Evolutionary conservation across 495 filamentous ascomycete genomes (phyloP), one percentile per base, ranked within the genome.

Genomic region (Neurospora terricola): DNA sequence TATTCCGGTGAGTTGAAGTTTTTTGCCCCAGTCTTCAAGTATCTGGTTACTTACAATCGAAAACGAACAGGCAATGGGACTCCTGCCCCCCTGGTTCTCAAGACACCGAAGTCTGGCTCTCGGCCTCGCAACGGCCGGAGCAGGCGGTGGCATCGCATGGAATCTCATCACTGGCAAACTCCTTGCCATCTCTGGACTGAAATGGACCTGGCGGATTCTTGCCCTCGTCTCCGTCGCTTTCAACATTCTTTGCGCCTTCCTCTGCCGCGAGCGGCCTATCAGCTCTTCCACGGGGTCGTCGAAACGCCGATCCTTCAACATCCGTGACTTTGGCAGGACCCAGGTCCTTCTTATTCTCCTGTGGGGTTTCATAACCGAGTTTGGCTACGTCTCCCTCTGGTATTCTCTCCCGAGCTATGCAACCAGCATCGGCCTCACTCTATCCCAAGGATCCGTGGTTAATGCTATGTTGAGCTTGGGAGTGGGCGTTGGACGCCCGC

Each of bases 21-120:
- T n/a, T 34, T 16, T 34, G 30, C 30, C 30, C 30, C 30, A 34
- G 30, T 34, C 30, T 34, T 34, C 2, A 4, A 34, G 30, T 34
- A 34, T 34, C 30, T 34, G 30, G 30, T 7, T 27, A 36, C 34
- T 36, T 11, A 59, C 48, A 21, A 30, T 23, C n/a, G 10, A 62
- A 34, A 34, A 34, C 23, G 4, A 18, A 34, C 14, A 75, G 73
- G 37, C 86, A 59, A 87, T 91, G 12, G 86, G 87, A 12, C 87
- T 92, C 68, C 83, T 90, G 0, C 87, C 90, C 2, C 91, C 93
- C 73, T 93, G 92, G 92, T 94, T 94, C 78, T 82, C 82, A 34
- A 86, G 83, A 8, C 84, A 84, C 16, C 83, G 91, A 2, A 87
- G 87, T 70, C 83, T 93, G 34, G 91, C 91, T 9, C 90, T 89